Evolutionary conservation across 148 eudicot genomes (phyloP), one percentile per base, ranked within the genome.

Genomic region (Fagopyrum homotropicum): DNA sequence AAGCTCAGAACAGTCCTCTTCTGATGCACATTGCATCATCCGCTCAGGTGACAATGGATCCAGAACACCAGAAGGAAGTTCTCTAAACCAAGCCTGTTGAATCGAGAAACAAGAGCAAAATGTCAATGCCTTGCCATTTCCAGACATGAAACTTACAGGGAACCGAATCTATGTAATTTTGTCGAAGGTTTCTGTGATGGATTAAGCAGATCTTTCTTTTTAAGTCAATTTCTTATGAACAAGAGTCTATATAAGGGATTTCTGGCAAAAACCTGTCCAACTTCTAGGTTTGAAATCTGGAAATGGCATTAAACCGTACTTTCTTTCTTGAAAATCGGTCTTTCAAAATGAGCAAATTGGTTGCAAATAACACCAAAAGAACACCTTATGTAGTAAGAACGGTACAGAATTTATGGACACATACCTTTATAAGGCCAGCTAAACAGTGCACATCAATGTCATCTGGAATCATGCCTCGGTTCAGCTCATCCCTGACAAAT

Each of bases 361-460:
- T 59, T 59, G 66, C 12, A 26, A 19, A 22, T 60, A 60, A 9
- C 30, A 29, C 68, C 68, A 61, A 61, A 2, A 61, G 35, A 30
- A 61, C 11, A 61, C 30, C 43, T 61, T 26, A 61, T 61, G 68
- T 9, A 61, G 35, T 60, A 60, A 9, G 2, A 60, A 60, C 7
- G 3, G 3, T 60, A 19, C 22, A 60, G 29, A 26, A 60, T 22
- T 35, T 9, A 9, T 22, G 68, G 40, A 3, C 0, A 43, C 29
- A 15, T 81, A 92, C 98, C 96, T 94, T 94, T 82, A 94, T 94
- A 78, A 94, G 91, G 52, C 98, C 96, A 2, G 98, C 98, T 82
- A 94, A 80, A 83, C 98, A 94, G 82, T 94, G 98, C 71, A 94
- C 92, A 84, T 94, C 98, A 49, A 91, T 88, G 80, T 88, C 90